A percentile compares a stretch with the other conserved stretches of the same genome.
These are phyloP conservation scores for Quercus bicolor DNA, from an alignment of 306 rosid genomes.

Conservation along the genomic window DNA sequence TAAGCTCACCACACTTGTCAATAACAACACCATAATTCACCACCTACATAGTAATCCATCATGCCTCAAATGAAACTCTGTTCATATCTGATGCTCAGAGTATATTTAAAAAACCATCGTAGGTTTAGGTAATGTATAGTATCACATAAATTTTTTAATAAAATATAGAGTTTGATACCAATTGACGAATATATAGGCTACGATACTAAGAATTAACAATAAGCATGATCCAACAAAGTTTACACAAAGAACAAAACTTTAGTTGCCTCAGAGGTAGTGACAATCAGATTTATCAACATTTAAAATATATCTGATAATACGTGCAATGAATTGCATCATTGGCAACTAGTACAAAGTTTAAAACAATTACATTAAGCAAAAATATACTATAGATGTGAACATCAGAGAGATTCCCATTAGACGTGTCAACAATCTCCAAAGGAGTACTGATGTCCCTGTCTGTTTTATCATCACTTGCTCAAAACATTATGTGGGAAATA, in stretches of 20 bases:
- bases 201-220: neutral
- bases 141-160: no score
- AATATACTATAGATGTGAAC: neutral
- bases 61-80: neutral
- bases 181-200: no score
- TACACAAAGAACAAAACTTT: no score
- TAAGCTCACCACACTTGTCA: no score
- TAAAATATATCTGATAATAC: slow-evolving; percentile 39
- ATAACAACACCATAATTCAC: no score
- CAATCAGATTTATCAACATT: slow-evolving; percentile 70
- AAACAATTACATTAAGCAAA: neutral
- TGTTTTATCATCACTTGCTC: slow-evolving; percentile 48
- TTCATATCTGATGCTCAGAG: neutral
- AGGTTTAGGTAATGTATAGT: neutral
- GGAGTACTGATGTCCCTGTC: slow-evolving; percentile 65
- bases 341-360: slow-evolving; percentile 33
- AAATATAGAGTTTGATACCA: neutral
- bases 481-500: neutral
- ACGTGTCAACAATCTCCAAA: no score
- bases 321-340: slow-evolving; percentile 48
- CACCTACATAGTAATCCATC: no score
- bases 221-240: neutral
- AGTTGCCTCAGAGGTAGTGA: slow-evolving; percentile 71
- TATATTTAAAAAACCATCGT: neutral
- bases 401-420: slow-evolving; percentile 68